Base-by-base conservation (phyloP, 768 basidiomycete species). In the Suillus clintonianus region DNA sequence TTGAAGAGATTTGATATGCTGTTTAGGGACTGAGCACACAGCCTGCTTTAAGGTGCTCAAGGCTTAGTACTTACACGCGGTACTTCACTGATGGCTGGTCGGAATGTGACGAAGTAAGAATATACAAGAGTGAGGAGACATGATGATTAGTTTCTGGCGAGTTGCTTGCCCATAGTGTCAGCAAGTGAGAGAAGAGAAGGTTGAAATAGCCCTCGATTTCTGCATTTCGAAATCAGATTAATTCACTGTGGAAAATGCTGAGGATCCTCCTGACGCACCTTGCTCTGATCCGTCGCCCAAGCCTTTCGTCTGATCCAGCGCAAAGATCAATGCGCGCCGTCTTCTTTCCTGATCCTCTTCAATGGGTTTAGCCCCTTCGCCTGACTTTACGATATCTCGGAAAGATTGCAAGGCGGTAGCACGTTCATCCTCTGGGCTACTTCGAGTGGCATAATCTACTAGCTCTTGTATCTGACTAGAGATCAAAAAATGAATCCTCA, bases 201-300 rank as follows among this genome's bases (percentile, higher is more conserved):
- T 94, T 94, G 82, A 93, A 94, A 76, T 94, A 94, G 22, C 93
- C 93, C 78, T 94, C 92, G 66, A 88, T 87, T 78, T 95, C 90
- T 91, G 72, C 27, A 36, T 36, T 45, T 70, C 6, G 70, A 42
- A 42, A 65, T 22, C 17, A 24, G 36, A 59, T n/a, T 27, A 2
- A 59, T 27, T 37, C 36, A 60, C 62, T 41, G 22, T 32, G 13
- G 34, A 27, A 13, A 50, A 57, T 57, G 9, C 56, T 41, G 17
- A 17, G 24, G 24, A 30, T 19, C 24, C 14, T 22, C 8, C 9
- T 9, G 51, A 73, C 84, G 54, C 69, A 90, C 93, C 93, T 80
- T 86, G 86, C 66, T 94, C 92, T 19, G 83, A 79, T 43, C 93
- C 92, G 41, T 91, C 90, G 36, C 94, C 92, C 19, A 94, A 70